A percentile compares a stretch with the other conserved stretches of the same genome.
Conservation (phyloP, 2,329 filamentous ascomycete genomes). For the Nannizziopsis barbatae region DNA sequence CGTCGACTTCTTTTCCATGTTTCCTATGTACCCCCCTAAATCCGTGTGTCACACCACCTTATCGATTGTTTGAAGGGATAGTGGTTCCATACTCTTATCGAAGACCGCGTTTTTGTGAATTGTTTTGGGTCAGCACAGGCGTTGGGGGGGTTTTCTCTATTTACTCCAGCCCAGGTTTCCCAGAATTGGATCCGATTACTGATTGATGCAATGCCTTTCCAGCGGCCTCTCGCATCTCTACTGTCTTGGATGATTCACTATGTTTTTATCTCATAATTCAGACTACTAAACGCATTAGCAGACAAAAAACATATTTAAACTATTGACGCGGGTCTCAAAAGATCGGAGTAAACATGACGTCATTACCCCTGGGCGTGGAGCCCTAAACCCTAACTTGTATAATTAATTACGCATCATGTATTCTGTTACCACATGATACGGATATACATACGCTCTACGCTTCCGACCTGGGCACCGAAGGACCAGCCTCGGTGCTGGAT, state of each 20-base stretch:
- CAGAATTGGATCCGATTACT: background rate
- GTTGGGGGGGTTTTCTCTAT: too few species aligned
- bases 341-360: conserved; percentile 1
- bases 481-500: background rate
- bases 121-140: too few species aligned
- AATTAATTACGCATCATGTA: background rate
- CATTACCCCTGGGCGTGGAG: background rate
- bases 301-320: background rate
- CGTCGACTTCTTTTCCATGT: too few species aligned
- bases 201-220: too few species aligned
- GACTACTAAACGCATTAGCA: too few species aligned
- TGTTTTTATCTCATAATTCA: background rate
- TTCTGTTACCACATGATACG: background rate
- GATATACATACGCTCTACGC: background rate
- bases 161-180: background rate
- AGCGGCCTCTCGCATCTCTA: too few species aligned
- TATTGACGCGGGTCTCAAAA: background rate
- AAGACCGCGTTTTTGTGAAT: too few species aligned
- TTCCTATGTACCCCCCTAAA: too few species aligned
- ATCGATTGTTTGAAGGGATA: background rate
- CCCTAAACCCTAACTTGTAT: conserved; percentile 12
- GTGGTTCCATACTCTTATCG: too few species aligned
- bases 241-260: too few species aligned
- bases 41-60: too few species aligned
- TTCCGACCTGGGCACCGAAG: background rate